These are phyloP conservation scores for Coccomyxa sp. DNA, from an alignment of 139 green algal genomes.

Conservation along the genomic window DNA sequence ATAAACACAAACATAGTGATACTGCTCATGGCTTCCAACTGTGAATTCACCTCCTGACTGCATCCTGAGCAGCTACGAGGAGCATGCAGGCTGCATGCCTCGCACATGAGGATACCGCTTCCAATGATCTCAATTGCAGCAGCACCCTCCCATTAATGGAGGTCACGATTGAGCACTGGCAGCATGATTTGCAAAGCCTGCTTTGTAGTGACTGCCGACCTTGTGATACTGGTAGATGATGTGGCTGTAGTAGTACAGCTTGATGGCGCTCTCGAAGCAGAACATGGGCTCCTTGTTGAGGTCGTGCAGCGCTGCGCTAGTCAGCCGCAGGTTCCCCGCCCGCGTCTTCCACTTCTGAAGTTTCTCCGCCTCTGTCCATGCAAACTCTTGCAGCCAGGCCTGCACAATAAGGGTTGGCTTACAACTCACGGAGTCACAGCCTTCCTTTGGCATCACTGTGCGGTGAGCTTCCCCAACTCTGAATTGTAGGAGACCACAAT, in stretches of 20 bases:
- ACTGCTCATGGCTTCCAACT: too few relatives aligned
- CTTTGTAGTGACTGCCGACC: too few relatives aligned
- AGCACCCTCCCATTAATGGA: too few relatives aligned
- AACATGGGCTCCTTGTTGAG: constrained; percentile 50
- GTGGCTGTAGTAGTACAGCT: constrained; percentile 50
- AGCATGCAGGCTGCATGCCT: too few relatives aligned
- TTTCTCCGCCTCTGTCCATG: constrained; percentile 33
- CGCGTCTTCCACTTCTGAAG: neutral
- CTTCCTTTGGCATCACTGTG: neutral
- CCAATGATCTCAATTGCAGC: too few relatives aligned
- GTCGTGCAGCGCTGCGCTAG: neutral
- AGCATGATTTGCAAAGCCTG: too few relatives aligned
- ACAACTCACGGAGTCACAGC: neutral
- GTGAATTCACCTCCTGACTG: too few relatives aligned
- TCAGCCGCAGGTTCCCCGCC: neutral
- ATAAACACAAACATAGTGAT: too few relatives aligned
- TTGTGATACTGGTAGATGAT: constrained; percentile 43
- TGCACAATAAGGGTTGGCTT: neutral
- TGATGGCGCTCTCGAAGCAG: constrained; percentile 56
- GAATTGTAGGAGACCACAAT: neutral
- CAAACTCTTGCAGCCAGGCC: constrained; percentile 39
- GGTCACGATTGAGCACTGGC: too few relatives aligned
- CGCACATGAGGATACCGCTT: too few relatives aligned
- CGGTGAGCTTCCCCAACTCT: neutral
- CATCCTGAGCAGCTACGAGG: too few relatives aligned